Evolutionary conservation across 1,284 basidiomycete genomes (phyloP), one percentile per base, ranked within the genome.

Genomic region (Athelia sp.): DNA sequence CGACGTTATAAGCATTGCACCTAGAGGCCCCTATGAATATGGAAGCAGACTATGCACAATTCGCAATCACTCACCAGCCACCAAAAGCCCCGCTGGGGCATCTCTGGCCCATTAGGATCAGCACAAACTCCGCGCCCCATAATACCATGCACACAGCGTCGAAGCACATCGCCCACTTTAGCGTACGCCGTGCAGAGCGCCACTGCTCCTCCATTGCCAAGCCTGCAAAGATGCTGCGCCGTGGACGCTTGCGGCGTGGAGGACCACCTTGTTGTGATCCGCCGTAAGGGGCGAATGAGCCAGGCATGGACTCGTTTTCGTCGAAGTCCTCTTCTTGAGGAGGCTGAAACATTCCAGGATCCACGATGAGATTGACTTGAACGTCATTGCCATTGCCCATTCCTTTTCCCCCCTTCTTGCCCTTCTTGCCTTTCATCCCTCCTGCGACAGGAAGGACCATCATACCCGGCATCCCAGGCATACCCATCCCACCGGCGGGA

Each of bases 331-430:
- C 68, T 3, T 64, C 66, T 11, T 51, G 49, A 21, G 62, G 55
- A 17, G 64, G 62, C 1, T 69, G 72, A 51, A 87, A 82, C 53
- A 78, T 75, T 2, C 69, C 68, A 8, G 84, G 83, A 60, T 86
- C 82, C 26, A 86, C 81, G 53, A 86, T 86, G 43, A 86, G 69
- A 59, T 86, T 87, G 47, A 86, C 82, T 51, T 86, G 83, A 1
- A 87, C 78, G 55, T 77, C 73, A 4, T 71, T 70, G 3, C 51
- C 56, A 3, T 54, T 53, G 1, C 49, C 35, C 59, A 43, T 57
- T 19, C 56, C 61, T 71, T 66, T 43, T 66, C 56, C 58, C 47
- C 56, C 65, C 38, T 73, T 71, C 43, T 65, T 67, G 21, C 57
- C 61, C 48, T 68, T 69, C 47, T 70, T 72, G 51, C 68, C 62